Evolutionary conservation across 2,329 filamentous ascomycete genomes (phyloP).

Genomic region (Coniella lustricola): DNA sequence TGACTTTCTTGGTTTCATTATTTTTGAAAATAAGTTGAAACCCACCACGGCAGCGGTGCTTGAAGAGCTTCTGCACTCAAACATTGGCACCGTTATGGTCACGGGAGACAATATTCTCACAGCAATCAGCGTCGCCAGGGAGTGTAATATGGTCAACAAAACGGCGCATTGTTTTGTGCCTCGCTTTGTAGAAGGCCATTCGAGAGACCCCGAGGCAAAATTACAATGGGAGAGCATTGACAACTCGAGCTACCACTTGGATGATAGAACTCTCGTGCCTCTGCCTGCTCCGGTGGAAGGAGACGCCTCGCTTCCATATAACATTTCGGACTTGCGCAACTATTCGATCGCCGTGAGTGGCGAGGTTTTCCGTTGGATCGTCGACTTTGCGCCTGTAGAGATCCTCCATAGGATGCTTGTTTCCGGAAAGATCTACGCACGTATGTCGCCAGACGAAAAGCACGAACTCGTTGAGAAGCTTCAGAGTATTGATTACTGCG

Average conservation of each 20-base stretch:
- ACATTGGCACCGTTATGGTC: conserved; percentile 89
- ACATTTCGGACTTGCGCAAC: conserved; percentile 72
- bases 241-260: conserved; percentile 68
- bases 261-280: conserved; percentile 73
- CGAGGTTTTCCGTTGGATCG: conserved; percentile 92
- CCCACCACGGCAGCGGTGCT: conserved; percentile 75
- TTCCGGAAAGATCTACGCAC: conserved; percentile 84
- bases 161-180: conserved; percentile 89
- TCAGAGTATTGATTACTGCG: conserved; percentile 91
- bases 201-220: conserved; percentile 63
- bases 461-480: conserved; percentile 96
- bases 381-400: conserved; percentile 81
- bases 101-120: conserved; percentile 97
- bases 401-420: conserved; percentile 81
- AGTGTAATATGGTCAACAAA: conserved; percentile 75
- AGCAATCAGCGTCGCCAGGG: conserved; percentile 88
- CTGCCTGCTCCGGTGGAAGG: conserved; percentile 60
- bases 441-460: conserved; percentile 99
- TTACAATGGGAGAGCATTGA: conserved; percentile 95
- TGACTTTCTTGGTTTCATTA: conserved; percentile 90
- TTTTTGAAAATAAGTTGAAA: conserved; percentile 98
- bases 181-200: conserved; percentile 74
- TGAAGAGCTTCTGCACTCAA: conserved; percentile 71
- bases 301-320: conserved; percentile 80
- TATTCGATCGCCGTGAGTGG: conserved; percentile 87